Evolutionary conservation across 2,329 filamentous ascomycete species (phyloP).

Genomic region (Clarireedia monteithiana): DNA sequence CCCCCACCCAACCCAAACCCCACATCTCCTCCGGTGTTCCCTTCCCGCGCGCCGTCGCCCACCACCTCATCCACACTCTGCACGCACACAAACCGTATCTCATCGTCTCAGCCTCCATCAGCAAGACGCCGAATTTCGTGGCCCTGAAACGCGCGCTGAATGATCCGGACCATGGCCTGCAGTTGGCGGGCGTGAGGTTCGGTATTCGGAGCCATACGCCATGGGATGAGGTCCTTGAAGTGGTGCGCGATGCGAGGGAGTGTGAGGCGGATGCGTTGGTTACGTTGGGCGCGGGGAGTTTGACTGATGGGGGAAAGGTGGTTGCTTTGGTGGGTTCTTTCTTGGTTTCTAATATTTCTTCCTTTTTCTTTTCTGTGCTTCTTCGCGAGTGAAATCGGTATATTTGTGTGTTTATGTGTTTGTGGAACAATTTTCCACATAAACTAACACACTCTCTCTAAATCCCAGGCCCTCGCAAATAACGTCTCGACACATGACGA

Average conservation of each 20-base stretch:
- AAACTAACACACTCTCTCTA: not conserved
- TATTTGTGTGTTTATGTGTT: not conserved
- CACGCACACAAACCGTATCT: slow-evolving; percentile 25
- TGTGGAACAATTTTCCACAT: not conserved
- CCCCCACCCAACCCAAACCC: slow-evolving; percentile 36
- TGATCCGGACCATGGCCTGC: slow-evolving; percentile 11
- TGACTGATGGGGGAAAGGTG: slow-evolving; percentile 29
- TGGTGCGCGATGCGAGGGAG: slow-evolving; percentile 22
- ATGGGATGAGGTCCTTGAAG: slow-evolving; percentile 27
- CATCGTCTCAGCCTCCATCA: slow-evolving; percentile 29
- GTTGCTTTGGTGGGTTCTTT: slow-evolving; percentile 20
- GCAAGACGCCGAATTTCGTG: slow-evolving; percentile 25
- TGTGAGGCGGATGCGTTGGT: slow-evolving; percentile 26
- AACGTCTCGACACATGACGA: slow-evolving; percentile 13
- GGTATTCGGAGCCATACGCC: slow-evolving; percentile 29
- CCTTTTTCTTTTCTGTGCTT: no score
- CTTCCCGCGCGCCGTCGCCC: slow-evolving; percentile 14
- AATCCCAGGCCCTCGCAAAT: slow-evolving; percentile 20
- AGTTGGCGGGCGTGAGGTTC: slow-evolving; percentile 25
- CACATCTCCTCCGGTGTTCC: slow-evolving; percentile 11
- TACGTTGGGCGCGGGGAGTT: slow-evolving; percentile 29
- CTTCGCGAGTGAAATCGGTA: not conserved
- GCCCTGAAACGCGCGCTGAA: slow-evolving; percentile 19
- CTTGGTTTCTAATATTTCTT: not conserved
- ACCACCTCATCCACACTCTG: slow-evolving; percentile 26